Conservation (phyloP, 179 eudicot genomes). For the Drosera spatulata region DNA sequence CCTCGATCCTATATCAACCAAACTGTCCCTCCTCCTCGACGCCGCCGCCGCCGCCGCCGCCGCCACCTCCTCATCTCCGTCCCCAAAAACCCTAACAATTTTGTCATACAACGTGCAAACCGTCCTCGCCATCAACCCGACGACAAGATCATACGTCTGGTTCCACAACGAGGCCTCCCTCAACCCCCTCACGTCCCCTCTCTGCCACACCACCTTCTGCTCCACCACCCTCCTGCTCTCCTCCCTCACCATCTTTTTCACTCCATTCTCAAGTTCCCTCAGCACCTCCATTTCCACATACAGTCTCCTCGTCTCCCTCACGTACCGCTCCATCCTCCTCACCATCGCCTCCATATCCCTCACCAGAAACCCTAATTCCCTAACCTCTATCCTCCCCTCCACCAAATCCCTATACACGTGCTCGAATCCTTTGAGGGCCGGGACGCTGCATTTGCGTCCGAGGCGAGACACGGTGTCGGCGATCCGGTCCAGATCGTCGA, state of each 20-base stretch:
- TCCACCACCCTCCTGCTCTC: constrained; percentile 56
- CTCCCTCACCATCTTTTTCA: constrained; percentile 51
- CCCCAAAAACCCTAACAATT: constrained; percentile 41
- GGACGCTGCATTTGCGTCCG: constrained; percentile 57
- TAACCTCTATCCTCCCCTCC: constrained; percentile 40
- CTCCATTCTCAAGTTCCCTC: constrained; percentile 54
- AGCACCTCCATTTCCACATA: constrained; percentile 66
- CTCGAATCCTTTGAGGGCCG: constrained; percentile 66
- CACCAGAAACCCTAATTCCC: constrained; percentile 48
- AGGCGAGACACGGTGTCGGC: constrained; percentile 64
- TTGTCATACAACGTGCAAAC: constrained; percentile 68
- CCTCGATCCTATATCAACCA: constrained; percentile 14
- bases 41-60: no score
- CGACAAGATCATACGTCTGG: constrained; percentile 67
- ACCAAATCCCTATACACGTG: constrained; percentile 68
- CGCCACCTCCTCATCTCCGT: no score
- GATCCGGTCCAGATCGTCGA: constrained; percentile 55
- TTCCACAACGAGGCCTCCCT: constrained; percentile 70
- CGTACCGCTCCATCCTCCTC: constrained; percentile 73
- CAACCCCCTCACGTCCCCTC: constrained; percentile 66
- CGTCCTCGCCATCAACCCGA: constrained; percentile 66
- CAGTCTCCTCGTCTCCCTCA: constrained; percentile 46
- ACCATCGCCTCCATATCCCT: constrained; percentile 86
- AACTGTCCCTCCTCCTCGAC: constrained; percentile 8
- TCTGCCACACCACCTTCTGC: constrained; percentile 81